A percentile compares a stretch with the other conserved stretches of the same genome.
Evolutionary conservation across 106 monocot species (phyloP).

Genomic region (Allium fistulosum): DNA sequence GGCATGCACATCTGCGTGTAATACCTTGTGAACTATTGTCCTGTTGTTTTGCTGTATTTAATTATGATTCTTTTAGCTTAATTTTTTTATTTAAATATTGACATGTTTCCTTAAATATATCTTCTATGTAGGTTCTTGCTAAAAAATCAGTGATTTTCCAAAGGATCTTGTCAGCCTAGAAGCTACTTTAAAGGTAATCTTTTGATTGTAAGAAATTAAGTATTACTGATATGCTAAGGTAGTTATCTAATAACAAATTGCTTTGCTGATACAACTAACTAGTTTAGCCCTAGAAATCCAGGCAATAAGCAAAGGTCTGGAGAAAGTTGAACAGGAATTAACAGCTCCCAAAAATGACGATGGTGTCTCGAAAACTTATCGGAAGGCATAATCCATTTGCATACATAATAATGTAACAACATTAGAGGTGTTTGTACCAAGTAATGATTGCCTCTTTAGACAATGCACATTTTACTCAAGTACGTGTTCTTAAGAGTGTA

Average conservation of each 20-base stretch:
- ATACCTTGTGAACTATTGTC: too few relatives aligned
- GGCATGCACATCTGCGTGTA: too few relatives aligned
- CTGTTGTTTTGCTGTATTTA: neutral
- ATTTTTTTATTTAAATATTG: neutral
- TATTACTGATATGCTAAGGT: too few relatives aligned
- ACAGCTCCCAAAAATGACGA: slow-evolving; percentile 77
- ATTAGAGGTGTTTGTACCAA: neutral
- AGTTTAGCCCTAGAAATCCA: slow-evolving; percentile 84
- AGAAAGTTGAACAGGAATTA: slow-evolving; percentile 80
- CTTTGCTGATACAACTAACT: slow-evolving; percentile 66
- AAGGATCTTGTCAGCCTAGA: slow-evolving; percentile 74
- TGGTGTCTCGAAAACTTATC: slow-evolving; percentile 52
- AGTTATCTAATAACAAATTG: slow-evolving; percentile 5
- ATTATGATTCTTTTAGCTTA: neutral
- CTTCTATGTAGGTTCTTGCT: slow-evolving; percentile 48
- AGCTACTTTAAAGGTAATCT: slow-evolving; percentile 63
- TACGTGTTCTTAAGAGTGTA: neutral
- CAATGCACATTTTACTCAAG: neutral
- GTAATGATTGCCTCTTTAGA: neutral
- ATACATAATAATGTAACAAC: neutral
- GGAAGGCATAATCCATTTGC: slow-evolving; percentile 26
- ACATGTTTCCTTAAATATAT: neutral
- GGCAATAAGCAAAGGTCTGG: slow-evolving; percentile 75
- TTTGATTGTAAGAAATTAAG: neutral
- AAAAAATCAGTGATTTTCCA: slow-evolving; percentile 76